A percentile compares a stretch with the other conserved stretches of the same genome.
phyloP scores from a whole-genome alignment of 2,329 filamentous ascomycete genomes.

The Fusarium hostae region DNA sequence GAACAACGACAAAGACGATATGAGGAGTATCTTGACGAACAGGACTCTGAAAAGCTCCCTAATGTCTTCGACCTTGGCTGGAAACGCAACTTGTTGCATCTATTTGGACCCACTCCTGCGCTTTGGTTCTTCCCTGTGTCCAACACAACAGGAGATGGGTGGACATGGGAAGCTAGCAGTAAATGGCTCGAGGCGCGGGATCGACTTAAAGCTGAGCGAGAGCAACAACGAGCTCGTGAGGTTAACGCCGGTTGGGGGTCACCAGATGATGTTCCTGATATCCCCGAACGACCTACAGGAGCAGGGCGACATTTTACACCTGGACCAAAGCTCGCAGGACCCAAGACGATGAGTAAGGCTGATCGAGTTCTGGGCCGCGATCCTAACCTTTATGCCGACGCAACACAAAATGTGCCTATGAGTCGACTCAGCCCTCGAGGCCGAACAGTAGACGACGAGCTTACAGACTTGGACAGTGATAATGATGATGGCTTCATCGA shows the following conservation, averaged over 20 bases:
- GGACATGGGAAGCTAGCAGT: slow-evolving; percentile 88
- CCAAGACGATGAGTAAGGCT: slow-evolving; percentile 63
- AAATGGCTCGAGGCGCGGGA: slow-evolving; percentile 81
- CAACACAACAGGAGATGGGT: slow-evolving; percentile 91
- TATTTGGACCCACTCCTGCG: slow-evolving; percentile 79
- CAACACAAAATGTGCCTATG: slow-evolving; percentile 57
- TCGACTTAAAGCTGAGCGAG: slow-evolving; percentile 65
- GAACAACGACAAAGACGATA: slow-evolving; percentile 65
- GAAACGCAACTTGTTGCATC: slow-evolving; percentile 79
- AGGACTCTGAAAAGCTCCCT: slow-evolving; percentile 87
- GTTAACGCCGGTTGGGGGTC: slow-evolving; percentile 74
- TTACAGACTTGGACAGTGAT: slow-evolving; percentile 53
- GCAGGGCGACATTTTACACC: slow-evolving; percentile 51
- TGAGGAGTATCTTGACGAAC: slow-evolving; percentile 85
- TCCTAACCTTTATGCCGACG: slow-evolving; percentile 65
- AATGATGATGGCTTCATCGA: slow-evolving; percentile 48
- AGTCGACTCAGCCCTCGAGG: slow-evolving; percentile 60
- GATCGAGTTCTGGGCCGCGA: slow-evolving; percentile 68
- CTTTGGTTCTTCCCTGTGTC: slow-evolving; percentile 85
- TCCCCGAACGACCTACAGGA: slow-evolving; percentile 37
- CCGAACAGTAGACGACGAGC: slow-evolving; percentile 56
- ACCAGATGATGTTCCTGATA: slow-evolving; percentile 44
- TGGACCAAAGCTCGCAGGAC: slow-evolving; percentile 34
- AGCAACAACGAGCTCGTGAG: slow-evolving; percentile 71
- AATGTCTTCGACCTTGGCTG: slow-evolving; percentile 94